Conservation (phyloP, 768 basidiomycete species). For the Serendipita sp. region DNA sequence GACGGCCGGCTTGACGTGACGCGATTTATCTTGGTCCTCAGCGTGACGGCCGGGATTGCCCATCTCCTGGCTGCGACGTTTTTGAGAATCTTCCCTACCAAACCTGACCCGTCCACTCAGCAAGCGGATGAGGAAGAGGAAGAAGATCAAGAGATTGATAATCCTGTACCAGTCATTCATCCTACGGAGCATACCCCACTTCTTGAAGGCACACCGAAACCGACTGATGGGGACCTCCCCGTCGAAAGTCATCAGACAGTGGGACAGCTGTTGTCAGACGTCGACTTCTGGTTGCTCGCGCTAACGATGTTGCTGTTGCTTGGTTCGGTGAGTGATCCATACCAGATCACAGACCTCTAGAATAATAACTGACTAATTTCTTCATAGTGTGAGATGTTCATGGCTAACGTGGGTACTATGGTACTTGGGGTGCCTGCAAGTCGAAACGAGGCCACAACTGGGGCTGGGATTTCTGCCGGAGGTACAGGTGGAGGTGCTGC, state of each 20-base stretch:
- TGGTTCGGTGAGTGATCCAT: constrained; percentile 41
- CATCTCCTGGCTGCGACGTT: constrained; percentile 35
- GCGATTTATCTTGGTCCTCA: constrained; percentile 40
- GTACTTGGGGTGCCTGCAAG: constrained; percentile 40
- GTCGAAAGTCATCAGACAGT: constrained; percentile 14
- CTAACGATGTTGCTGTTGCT: constrained; percentile 35
- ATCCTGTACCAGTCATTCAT: constrained; percentile 10
- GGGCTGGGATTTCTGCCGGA: constrained; percentile 27
- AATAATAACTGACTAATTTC: neutral
- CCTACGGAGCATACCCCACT: constrained; percentile 19
- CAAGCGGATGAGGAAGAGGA: too few relatives aligned
- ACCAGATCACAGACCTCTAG: neutral
- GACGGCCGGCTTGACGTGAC: constrained; percentile 29
- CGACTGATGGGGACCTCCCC: constrained; percentile 10
- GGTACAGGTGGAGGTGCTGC: neutral
- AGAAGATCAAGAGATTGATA: constrained; percentile 10
- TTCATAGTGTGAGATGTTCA: constrained; percentile 23
- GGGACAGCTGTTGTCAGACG: constrained; percentile 34
- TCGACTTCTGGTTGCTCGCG: constrained; percentile 48
- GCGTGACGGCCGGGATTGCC: constrained; percentile 33
- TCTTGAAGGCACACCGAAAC: constrained; percentile 12
- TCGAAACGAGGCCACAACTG: constrained; percentile 15
- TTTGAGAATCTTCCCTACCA: constrained; percentile 23
- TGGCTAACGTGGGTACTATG: constrained; percentile 68
- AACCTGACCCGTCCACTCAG: constrained; percentile 4